phyloP scores from a whole-genome alignment of 2,329 filamentous ascomycete species.

The Neofusicoccum sp. region DNA sequence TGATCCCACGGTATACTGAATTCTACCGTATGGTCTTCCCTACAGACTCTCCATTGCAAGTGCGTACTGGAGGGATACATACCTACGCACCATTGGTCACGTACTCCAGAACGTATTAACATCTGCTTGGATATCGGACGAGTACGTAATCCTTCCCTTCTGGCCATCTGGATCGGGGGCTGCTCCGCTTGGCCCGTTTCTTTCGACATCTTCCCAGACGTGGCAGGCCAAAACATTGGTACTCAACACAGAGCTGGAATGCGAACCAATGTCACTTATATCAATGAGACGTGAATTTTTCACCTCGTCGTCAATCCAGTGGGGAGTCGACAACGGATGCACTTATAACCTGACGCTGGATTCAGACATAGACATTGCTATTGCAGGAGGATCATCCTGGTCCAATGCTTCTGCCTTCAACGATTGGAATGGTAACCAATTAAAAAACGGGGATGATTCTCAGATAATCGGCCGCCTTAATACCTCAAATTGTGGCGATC shows the following conservation, averaged over 20 bases:
- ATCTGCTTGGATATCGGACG: conserved; percentile 32
- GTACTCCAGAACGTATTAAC: conserved; percentile 32
- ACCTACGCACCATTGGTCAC: conserved; percentile 31
- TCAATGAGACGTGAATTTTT: no score
- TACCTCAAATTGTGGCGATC: no score
- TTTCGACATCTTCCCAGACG: not conserved
- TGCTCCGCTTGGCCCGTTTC: not conserved
- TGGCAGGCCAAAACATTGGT: not conserved
- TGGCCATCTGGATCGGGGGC: conserved; percentile 25
- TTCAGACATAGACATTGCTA: no score
- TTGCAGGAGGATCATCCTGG: no score
- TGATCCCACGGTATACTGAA: not conserved
- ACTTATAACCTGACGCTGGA: no score
- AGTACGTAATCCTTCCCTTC: conserved; percentile 30
- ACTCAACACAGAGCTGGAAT: not conserved
- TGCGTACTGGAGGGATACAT: conserved; percentile 24
- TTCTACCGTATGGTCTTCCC: conserved; percentile 2
- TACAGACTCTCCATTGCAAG: no score
- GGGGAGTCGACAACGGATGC: no score
- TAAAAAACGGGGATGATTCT: no score
- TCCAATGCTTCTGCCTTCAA: no score
- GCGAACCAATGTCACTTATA: not conserved
- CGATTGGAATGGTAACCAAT: no score
- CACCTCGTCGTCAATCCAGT: no score
- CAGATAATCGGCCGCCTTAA: no score